phyloP scores from a whole-genome alignment of 2,329 filamentous ascomycete species.

The Stagonosporopsis tanaceti region DNA sequence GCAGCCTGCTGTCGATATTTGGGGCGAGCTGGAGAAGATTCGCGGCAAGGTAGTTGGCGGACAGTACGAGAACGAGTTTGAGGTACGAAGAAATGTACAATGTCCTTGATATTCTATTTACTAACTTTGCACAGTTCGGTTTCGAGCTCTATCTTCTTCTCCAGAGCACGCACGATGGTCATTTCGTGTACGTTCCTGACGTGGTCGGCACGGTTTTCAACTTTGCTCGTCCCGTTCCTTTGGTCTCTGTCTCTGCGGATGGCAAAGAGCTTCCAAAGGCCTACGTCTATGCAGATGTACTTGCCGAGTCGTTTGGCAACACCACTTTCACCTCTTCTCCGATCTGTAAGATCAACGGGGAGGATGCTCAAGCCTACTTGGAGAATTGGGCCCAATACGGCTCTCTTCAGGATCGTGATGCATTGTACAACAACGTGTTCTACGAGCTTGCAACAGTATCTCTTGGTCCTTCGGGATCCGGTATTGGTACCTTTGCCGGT shows the following conservation, averaged over 20 bases:
- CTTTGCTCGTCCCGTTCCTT: constrained; percentile 57
- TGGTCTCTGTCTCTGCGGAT: constrained; percentile 69
- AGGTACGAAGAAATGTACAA: constrained; percentile 29
- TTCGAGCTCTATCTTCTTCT: constrained; percentile 53
- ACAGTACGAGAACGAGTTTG: constrained; percentile 53
- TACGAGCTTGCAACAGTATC: constrained; percentile 56
- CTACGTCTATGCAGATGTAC: constrained; percentile 61
- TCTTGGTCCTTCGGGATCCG: constrained; percentile 50
- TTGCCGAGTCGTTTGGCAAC: constrained; percentile 52
- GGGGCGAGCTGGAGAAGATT: constrained; percentile 50
- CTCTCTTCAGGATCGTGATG: constrained; percentile 64
- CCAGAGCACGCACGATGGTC: constrained; percentile 68
- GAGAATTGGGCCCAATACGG: constrained; percentile 58
- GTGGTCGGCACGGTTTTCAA: constrained; percentile 61
- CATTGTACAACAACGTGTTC: constrained; percentile 62
- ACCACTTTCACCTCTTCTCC: constrained; percentile 56
- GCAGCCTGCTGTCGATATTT: constrained; percentile 54
- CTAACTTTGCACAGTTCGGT: constrained; percentile 38
- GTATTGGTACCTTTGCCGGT: constrained; percentile 56
- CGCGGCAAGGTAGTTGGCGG: constrained; percentile 48
- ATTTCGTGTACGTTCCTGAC: constrained; percentile 66
- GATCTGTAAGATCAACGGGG: constrained; percentile 65
- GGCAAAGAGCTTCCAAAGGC: constrained; percentile 60
- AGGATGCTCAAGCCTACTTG: constrained; percentile 60
- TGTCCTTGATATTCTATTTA: background rate